Percentiles rank a stretch among this genome's conserved stretches.
Evolutionary conservation across 805 yeast genomes (phyloP).

Genomic region (Teunomyces aglyptinius): DNA sequence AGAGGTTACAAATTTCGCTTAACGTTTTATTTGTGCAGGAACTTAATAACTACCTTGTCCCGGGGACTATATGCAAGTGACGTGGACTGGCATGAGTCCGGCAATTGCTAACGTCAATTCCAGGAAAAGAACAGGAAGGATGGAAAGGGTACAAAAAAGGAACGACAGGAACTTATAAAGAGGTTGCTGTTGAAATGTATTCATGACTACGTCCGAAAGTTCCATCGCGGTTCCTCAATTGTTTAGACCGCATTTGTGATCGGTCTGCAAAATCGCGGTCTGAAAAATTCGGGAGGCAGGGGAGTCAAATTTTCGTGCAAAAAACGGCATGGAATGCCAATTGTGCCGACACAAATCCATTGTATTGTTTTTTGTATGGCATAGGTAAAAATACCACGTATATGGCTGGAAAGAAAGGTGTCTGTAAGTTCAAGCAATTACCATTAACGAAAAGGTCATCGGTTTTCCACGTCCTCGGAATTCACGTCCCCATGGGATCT

Average conservation of each 20-base stretch:
- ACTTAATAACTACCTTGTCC: no score
- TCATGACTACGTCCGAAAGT: neutral
- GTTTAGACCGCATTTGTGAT: no score
- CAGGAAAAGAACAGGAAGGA: no score
- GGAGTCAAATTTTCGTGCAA: neutral
- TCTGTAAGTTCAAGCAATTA: no score
- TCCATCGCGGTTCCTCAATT: neutral
- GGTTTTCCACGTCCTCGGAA: neutral
- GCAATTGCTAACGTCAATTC: no score
- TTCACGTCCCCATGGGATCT: conserved; percentile 4
- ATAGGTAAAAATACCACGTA: no score
- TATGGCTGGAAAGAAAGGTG: no score
- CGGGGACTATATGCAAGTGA: no score
- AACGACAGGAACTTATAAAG: neutral
- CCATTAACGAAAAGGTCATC: no score
- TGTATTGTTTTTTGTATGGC: neutral
- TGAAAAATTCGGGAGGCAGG: conserved; percentile 2
- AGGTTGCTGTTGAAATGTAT: neutral
- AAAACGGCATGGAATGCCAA: neutral
- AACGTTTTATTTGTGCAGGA: neutral
- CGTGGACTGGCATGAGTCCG: no score
- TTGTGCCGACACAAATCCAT: neutral
- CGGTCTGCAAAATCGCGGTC: conserved; percentile 3
- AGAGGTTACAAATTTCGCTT: neutral
- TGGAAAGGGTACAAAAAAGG: neutral